Evolutionary conservation across 1,284 basidiomycete genomes (phyloP).

Genomic region (Cutaneotrichosporon dermatis): DNA sequence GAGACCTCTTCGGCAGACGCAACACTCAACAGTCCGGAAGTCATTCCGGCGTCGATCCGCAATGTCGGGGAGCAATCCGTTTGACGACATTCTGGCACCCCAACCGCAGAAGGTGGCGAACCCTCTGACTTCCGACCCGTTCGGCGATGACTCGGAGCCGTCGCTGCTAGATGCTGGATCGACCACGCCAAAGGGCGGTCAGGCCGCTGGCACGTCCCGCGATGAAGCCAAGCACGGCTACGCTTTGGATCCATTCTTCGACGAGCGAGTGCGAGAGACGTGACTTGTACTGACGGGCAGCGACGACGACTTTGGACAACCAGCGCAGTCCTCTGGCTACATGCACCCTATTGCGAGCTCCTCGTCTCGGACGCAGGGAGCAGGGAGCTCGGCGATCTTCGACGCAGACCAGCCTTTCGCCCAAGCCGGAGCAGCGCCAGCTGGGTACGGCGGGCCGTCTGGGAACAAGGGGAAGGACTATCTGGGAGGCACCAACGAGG

Average conservation of each 20-base stretch:
- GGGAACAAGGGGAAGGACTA: not conserved
- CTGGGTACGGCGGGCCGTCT: constrained; percentile 7
- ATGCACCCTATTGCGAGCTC: constrained; percentile 29
- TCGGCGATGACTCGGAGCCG: constrained; percentile 28
- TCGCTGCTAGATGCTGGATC: constrained; percentile 8
- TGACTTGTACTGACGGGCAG: constrained; percentile 19
- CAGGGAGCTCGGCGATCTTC: constrained; percentile 28
- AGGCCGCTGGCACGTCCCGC: not conserved
- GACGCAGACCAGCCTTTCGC: constrained; percentile 38
- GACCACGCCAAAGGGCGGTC: not conserved
- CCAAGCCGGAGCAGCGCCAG: constrained; percentile 9
- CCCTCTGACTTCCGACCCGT: constrained; percentile 30
- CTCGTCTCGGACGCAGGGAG: constrained; percentile 21
- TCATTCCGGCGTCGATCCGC: not conserved
- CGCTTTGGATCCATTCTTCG: constrained; percentile 48
- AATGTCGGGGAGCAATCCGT: constrained; percentile 36
- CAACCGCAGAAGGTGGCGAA: constrained; percentile 27
- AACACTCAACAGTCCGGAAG: no score
- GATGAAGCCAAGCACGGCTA: constrained; percentile 25
- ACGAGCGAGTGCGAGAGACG: constrained; percentile 28
- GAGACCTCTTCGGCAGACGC: no score
- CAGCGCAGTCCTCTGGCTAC: constrained; percentile 30
- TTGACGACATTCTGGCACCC: constrained; percentile 44
- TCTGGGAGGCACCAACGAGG: not conserved
- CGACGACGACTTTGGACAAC: constrained; percentile 41